Conservation (phyloP, 2,329 filamentous ascomycete species). For the Trichoderma brevicompactum region DNA sequence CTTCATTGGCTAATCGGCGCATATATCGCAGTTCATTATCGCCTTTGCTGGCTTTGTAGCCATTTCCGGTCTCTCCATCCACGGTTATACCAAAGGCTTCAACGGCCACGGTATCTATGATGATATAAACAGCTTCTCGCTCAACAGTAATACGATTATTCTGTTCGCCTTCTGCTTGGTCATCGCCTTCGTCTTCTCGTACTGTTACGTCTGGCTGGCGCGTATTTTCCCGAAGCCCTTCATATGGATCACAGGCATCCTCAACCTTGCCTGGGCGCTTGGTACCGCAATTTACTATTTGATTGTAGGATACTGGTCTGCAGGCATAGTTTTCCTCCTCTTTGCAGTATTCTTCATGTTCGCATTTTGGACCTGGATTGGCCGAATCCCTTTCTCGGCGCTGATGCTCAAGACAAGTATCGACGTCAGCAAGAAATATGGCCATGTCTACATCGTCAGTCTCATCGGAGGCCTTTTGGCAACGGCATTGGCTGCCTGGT, state of each 20-base stretch:
- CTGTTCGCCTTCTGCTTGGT: slow-evolving; percentile 80
- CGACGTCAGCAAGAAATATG: slow-evolving; percentile 80
- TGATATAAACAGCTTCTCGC: slow-evolving; percentile 64
- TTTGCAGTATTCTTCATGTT: slow-evolving; percentile 52
- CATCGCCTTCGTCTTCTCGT: slow-evolving; percentile 75
- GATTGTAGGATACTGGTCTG: slow-evolving; percentile 74
- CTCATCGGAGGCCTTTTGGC: slow-evolving; percentile 79
- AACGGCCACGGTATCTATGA: slow-evolving; percentile 77
- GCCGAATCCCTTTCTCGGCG: slow-evolving; percentile 86
- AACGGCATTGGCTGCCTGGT: slow-evolving; percentile 81
- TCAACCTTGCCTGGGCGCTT: slow-evolving; percentile 84
- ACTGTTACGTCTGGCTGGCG: slow-evolving; percentile 74
- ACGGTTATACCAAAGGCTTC: slow-evolving; percentile 68
- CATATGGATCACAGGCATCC: slow-evolving; percentile 88
- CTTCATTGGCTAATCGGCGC: slow-evolving; percentile 8
- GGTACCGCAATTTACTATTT: slow-evolving; percentile 88
- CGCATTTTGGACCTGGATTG: slow-evolving; percentile 83
- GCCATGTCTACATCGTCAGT: slow-evolving; percentile 85
- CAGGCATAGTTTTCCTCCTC: slow-evolving; percentile 83
- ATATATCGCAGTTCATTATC: slow-evolving; percentile 62
- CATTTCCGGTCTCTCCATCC: slow-evolving; percentile 75
- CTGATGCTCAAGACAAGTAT: slow-evolving; percentile 87
- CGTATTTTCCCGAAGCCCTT: slow-evolving; percentile 84
- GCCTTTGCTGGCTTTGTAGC: slow-evolving; percentile 75
- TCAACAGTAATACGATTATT: slow-evolving; percentile 84